A percentile compares a stretch with the other conserved stretches of the same genome.
phyloP scores from a whole-genome alignment of 345 rosid genomes.

The Iberis pinnata region DNA sequence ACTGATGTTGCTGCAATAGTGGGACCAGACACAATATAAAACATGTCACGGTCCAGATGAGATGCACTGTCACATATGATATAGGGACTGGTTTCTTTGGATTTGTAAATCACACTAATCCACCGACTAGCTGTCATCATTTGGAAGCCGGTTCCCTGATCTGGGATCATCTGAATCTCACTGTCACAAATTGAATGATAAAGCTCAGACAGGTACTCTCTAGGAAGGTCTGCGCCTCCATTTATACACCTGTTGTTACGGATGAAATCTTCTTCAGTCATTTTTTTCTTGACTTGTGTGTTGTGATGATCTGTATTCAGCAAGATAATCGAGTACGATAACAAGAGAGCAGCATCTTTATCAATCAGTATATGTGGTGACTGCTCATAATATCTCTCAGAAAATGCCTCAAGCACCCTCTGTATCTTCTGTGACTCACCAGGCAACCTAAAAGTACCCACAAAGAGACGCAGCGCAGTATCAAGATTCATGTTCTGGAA shows the following conservation, averaged over 20 bases:
- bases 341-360: constrained; percentile 59
- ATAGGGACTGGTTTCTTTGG: constrained; percentile 49
- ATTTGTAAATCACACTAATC: constrained; percentile 59
- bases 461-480: constrained; percentile 61
- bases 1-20: constrained; percentile 68
- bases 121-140: constrained; percentile 56
- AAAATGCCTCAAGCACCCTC: constrained; percentile 75
- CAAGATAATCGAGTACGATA: constrained; percentile 68
- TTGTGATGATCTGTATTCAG: constrained; percentile 79
- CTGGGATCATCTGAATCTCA: constrained; percentile 67
- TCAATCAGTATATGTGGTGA: constrained; percentile 48
- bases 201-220: constrained; percentile 59
- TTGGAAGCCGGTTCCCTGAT: constrained; percentile 49
- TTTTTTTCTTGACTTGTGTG: constrained; percentile 65
- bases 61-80: constrained; percentile 45
- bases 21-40: constrained; percentile 52
- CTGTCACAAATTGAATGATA: constrained; percentile 58
- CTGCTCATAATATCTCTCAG: constrained; percentile 78
- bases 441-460: constrained; percentile 70
- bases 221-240: constrained; percentile 67
- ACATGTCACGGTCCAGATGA: constrained; percentile 57
- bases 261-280: constrained; percentile 72
- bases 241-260: constrained; percentile 61
- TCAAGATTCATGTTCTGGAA: constrained; percentile 61
- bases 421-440: constrained; percentile 83